Evolutionary conservation across 164 flowering plant genomes (phyloP), one percentile per base, ranked within the genome.

Genomic region (Platanus orientalis): DNA sequence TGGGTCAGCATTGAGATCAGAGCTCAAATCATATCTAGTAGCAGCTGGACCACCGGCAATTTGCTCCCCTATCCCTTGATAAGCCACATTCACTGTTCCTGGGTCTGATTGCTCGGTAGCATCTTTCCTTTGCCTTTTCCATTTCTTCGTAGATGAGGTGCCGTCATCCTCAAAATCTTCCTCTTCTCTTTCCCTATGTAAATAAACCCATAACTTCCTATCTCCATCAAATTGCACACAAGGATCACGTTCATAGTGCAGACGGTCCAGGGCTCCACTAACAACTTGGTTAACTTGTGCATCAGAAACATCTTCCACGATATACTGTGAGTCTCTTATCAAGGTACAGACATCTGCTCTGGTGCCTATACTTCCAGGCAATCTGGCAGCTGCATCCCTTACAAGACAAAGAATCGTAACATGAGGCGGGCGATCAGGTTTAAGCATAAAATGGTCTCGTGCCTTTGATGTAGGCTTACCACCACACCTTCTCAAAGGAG

Each of bases 81-180:
- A 76, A 73, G 83, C 85, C 44, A 83, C 83, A 55, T 81, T 81
- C 52, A 72, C 81, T 12, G 78, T 67, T 54, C 78, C 96, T 25
- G 72, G 75, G 7, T 85, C 96, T 59, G 74, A 57, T 54, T 76
- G 87, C 40, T 86, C 99, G 3, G 69, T 44, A 61, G 76, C 70
- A 58, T 86, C 90, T 73, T 92, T 92, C 82, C 83, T 88, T 66
- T 70, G 97, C 73, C 94, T 81, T 76, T 86, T 92, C 97, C 98
- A 95, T 78, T 92, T 95, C 81, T 95, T 95, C 9, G 99, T 92
- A 54, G 99, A 95, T 13, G 97, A 88, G 51, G 98, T 95, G 12
- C 99, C 97, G 75, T 88, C 98, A 77, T 90, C 99, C 72, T 87
- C 96, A 71, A 95, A 92, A 78, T 95, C 98, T 78, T 95, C 99